Evolutionary conservation across 2,329 filamentous ascomycete species (phyloP).

Genomic region (Monosporascus ibericus): DNA sequence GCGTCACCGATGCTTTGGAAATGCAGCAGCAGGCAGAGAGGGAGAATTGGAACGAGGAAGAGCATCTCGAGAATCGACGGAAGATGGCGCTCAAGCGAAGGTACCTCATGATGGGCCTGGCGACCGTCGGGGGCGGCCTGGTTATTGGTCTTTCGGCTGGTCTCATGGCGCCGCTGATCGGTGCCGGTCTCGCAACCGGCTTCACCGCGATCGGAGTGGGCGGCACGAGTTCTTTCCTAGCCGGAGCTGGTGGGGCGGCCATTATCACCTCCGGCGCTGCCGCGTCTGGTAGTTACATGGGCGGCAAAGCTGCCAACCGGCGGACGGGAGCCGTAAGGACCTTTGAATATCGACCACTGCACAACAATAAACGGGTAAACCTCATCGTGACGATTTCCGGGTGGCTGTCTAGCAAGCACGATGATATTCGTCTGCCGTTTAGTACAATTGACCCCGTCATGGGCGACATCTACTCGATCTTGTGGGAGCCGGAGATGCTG

Average conservation of each 20-base stretch:
- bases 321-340: conserved; percentile 90
- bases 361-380: conserved; percentile 97
- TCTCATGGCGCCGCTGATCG: conserved; percentile 86
- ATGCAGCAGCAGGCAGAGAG: conserved; percentile 94
- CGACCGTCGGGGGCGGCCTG: conserved; percentile 88
- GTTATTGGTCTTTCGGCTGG: conserved; percentile 95
- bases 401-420: conserved; percentile 97
- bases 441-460: conserved; percentile 96
- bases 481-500: conserved; percentile 98
- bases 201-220: conserved; percentile 92
- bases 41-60: conserved; percentile 96
- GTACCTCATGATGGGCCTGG: conserved; percentile 93
- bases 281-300: conserved; percentile 80
- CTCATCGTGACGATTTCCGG: conserved; percentile 91
- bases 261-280: conserved; percentile 89
- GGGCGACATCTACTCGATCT: conserved; percentile 94
- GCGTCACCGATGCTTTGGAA: conserved; percentile 91
- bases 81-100: conserved; percentile 77
- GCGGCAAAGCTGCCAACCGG: conserved; percentile 75
- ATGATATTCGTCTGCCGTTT: conserved; percentile 91
- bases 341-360: conserved; percentile 91
- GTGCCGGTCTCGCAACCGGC: conserved; percentile 85
- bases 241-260: conserved; percentile 85
- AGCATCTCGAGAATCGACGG: conserved; percentile 80
- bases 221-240: conserved; percentile 82